phyloP scores from a whole-genome alignment of 2,329 filamentous ascomycete genomes.

The Claviceps arundinis region DNA sequence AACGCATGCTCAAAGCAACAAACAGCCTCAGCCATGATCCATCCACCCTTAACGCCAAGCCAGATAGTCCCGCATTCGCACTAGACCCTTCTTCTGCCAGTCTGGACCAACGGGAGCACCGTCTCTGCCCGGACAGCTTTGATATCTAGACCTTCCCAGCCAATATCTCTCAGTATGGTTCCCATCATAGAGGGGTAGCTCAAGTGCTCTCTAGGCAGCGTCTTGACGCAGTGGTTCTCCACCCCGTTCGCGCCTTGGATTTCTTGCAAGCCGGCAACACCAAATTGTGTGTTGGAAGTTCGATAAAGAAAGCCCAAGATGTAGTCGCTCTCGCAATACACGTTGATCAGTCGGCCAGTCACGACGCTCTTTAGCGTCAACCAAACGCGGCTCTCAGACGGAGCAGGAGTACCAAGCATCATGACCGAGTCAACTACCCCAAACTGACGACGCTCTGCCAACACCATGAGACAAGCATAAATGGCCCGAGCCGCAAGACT shows the following conservation, averaged over 20 bases:
- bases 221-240: slow-evolving; percentile 55
- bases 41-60: background rate
- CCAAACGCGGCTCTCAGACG: slow-evolving; percentile 62
- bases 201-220: slow-evolving; percentile 54
- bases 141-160: slow-evolving; percentile 51
- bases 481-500: slow-evolving; percentile 73
- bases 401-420: slow-evolving; percentile 70
- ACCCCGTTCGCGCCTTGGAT: slow-evolving; percentile 52
- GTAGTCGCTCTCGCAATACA: slow-evolving; percentile 77
- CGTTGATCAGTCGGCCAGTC: slow-evolving; percentile 74
- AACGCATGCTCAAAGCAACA: background rate
- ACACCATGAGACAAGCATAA: slow-evolving; percentile 65
- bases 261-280: slow-evolving; percentile 70
- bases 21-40: background rate
- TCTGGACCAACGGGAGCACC: slow-evolving; percentile 2
- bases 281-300: slow-evolving; percentile 66
- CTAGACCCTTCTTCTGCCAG: background rate
- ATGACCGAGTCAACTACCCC: slow-evolving; percentile 78
- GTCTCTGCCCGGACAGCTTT: slow-evolving; percentile 15
- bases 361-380: slow-evolving; percentile 65
- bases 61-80: background rate
- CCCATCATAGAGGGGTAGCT: slow-evolving; percentile 57
- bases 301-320: slow-evolving; percentile 82
- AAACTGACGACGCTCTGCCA: slow-evolving; percentile 72
- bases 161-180: slow-evolving; percentile 50